Evolutionary conservation across 2,329 filamentous ascomycete species (phyloP).

Genomic region (Colletotrichum tabaci): DNA sequence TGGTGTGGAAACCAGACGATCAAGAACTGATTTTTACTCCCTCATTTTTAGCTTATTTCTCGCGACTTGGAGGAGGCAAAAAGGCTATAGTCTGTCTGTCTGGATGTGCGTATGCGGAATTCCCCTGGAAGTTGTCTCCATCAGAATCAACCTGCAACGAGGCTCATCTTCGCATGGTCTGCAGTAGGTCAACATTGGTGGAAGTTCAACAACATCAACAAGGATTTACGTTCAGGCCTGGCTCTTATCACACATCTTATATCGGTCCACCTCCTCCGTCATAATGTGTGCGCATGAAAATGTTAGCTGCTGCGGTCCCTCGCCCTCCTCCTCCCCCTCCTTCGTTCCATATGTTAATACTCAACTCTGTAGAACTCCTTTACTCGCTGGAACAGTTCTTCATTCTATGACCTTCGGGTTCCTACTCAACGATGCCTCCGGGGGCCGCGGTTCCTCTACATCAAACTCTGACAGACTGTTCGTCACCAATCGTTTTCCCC

Average conservation of each 20-base stretch:
- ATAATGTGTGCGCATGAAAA: constrained; percentile 30
- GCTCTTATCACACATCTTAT: constrained; percentile 19
- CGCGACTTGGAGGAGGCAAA: constrained; percentile 23
- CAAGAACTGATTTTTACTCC: constrained; percentile 11
- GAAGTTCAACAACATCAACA: too few species aligned
- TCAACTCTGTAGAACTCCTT: constrained; percentile 9
- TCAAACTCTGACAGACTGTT: constrained; percentile 19
- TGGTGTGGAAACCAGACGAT: constrained; percentile 39
- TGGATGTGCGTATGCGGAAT: too few species aligned
- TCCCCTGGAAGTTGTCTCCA: too few species aligned
- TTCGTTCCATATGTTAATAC: constrained; percentile 22
- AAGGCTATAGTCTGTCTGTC: constrained; percentile 25
- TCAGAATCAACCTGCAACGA: too few species aligned
- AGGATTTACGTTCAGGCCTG: constrained; percentile 11
- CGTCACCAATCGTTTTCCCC: constrained; percentile 11
- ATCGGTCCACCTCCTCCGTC: constrained; percentile 28
- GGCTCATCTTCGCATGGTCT: too few species aligned
- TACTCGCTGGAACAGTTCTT: constrained; percentile 4
- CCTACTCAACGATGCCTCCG: background rate
- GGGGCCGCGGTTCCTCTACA: constrained; percentile 12
- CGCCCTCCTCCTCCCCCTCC: constrained; percentile 10
- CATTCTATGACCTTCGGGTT: background rate
- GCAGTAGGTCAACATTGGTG: too few species aligned
- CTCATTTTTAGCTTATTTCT: background rate
- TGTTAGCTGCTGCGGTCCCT: constrained; percentile 21